Percentiles rank a stretch among this genome's conserved stretches.
These are phyloP conservation scores for Mucor indicus DNA, from an alignment of 371 early-diverging fungal genomes.

Conservation along the genomic window DNA sequence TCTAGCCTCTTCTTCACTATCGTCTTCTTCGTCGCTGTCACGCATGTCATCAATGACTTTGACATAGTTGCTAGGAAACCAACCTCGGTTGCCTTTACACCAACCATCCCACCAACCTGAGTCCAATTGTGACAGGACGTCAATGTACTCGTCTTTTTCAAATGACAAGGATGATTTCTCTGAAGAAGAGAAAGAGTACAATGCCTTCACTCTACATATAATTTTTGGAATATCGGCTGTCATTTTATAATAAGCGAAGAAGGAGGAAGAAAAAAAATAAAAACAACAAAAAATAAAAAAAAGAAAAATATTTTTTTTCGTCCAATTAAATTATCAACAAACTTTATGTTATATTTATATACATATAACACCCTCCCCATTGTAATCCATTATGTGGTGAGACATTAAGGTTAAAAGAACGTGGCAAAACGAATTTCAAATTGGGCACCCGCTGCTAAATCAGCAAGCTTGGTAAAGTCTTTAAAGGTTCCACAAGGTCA, in stretches of 20 bases:
- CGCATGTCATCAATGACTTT: conserved; percentile 44
- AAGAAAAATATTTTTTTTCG: conserved; percentile 18
- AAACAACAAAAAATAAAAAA: conserved; percentile 4
- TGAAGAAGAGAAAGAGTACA: conserved; percentile 75
- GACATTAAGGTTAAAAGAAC: conserved; percentile 16
- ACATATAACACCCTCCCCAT: too few species aligned
- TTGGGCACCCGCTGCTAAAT: conserved; percentile 5
- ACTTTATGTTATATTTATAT: too few species aligned
- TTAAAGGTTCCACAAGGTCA: conserved; percentile 14
- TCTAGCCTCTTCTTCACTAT: conserved; percentile 14
- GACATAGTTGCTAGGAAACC: conserved; percentile 92
- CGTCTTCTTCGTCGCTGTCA: conserved; percentile 1
- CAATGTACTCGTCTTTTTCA: conserved; percentile 77
- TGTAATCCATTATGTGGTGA: too few species aligned
- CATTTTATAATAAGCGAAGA: not conserved
- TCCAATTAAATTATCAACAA: conserved; percentile 7
- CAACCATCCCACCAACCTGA: conserved; percentile 95
- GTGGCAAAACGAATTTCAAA: too few species aligned
- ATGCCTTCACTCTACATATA: conserved; percentile 50
- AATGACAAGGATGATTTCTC: conserved; percentile 78
- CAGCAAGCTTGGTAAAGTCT: conserved; percentile 8
- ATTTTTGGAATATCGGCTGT: conserved; percentile 24
- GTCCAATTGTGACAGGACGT: conserved; percentile 78
- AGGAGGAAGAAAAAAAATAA: conserved; percentile 4
- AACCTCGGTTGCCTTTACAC: conserved; percentile 71